Conservation (phyloP, 352 stramenopile genomes). For the Pythium dissotocum region DNA sequence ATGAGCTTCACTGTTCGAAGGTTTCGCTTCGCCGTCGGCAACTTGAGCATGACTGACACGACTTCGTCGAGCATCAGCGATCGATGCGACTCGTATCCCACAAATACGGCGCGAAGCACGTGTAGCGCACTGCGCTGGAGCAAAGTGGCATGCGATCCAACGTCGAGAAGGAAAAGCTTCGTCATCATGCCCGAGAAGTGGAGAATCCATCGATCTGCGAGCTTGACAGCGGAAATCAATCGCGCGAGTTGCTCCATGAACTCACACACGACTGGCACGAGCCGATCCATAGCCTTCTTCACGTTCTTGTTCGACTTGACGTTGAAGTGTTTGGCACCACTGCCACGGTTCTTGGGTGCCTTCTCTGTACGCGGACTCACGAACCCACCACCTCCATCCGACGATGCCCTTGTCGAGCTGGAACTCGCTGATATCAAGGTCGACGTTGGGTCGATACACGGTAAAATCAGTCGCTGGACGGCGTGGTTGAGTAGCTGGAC, state of each 20-base stretch:
- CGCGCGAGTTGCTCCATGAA: conserved; percentile 71
- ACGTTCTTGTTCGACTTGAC: conserved; percentile 52
- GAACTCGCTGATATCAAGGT: conserved; percentile 30
- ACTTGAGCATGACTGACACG: conserved; percentile 74
- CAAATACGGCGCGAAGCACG: conserved; percentile 66
- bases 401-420: not conserved
- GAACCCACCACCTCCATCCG: conserved; percentile 3
- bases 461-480: conserved; percentile 58
- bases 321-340: conserved; percentile 28
- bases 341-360: conserved; percentile 7
- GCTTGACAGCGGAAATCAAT: conserved; percentile 64
- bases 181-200: conserved; percentile 71
- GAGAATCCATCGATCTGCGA: conserved; percentile 76
- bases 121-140: conserved; percentile 65
- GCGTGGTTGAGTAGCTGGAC: conserved; percentile 63
- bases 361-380: conserved; percentile 2
- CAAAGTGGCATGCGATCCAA: conserved; percentile 51
- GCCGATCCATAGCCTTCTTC: conserved; percentile 51
- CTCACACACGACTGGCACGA: conserved; percentile 66
- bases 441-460: conserved; percentile 63
- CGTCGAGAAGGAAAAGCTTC: conserved; percentile 69
- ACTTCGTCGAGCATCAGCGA: conserved; percentile 65
- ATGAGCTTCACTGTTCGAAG: conserved; percentile 69
- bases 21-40: conserved; percentile 71
- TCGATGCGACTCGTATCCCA: conserved; percentile 64